Evolutionary conservation across 2,329 filamentous ascomycete genomes (phyloP), one percentile per base, ranked within the genome.

Genomic region (Beauveria rudraprayagi): DNA sequence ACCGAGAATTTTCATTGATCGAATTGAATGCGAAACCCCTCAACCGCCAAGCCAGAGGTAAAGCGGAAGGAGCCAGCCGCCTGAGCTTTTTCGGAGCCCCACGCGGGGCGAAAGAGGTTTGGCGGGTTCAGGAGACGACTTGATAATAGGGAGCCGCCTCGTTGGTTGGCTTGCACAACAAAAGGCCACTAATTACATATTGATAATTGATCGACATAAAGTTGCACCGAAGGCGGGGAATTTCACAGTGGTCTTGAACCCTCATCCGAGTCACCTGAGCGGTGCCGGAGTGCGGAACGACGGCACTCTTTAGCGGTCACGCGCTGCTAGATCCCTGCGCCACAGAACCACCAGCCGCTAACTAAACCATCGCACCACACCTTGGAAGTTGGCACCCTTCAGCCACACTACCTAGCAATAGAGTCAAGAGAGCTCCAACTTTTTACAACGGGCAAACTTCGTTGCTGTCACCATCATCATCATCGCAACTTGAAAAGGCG

Each of bases 21-120:
- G 48, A 60, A 59, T 46, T 59, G 48, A 53, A 52, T 46, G 48
- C 56, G 56, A 40, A 60, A 43, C 56, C 56, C 56, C 48, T 60
- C 48, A 26, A 60, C 14, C 37, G 56, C 40, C 37, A 46, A 28
- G 24, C 30, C 17, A 24, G 44, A 56, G 60, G 40, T 61, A 60
- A 64, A 62, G 62, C 60, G 40, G 19, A 51, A 6, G 51, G 34
- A 37, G 34, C 34, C 34, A 37, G 28, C 41, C 26, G 59, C 30
- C 50, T 40, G 43, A 17, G 44, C 59, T 48, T 50, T 50, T 55
- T 55, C 51, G 37, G 56, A 37, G 52, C 44, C 30, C 52, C 34
- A 55, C 52, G 59, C 59, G 59, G 59, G 59, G 58, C 58, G 28
- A 26, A 22, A 26, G 40, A 24, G 43, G 24, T n/a, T 44, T 53